These are phyloP conservation scores for Leccinum angustisporum DNA, from an alignment of 1,284 basidiomycete species.

Conservation along the genomic window DNA sequence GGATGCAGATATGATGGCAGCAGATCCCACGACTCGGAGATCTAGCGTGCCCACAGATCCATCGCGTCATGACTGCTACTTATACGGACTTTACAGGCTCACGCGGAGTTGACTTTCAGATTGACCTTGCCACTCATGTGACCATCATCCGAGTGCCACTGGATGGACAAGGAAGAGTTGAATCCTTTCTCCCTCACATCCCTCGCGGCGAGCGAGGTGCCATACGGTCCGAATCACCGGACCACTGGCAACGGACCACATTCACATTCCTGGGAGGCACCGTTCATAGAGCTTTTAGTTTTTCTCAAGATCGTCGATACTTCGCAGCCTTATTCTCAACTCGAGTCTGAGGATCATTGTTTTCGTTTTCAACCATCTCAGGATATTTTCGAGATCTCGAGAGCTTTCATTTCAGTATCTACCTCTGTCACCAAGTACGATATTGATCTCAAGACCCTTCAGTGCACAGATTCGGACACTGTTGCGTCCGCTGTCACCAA, in stretches of 20 bases:
- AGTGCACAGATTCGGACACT: neutral
- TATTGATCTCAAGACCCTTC: constrained; percentile 14
- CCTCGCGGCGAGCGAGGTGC: constrained; percentile 1
- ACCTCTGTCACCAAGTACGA: constrained; percentile 4
- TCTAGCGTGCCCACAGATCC: neutral
- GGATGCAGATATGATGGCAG: neutral
- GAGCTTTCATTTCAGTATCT: constrained; percentile 15
- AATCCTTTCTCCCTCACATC: constrained; percentile 9
- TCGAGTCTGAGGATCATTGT: neutral
- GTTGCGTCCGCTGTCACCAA: neutral
- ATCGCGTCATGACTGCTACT: neutral
- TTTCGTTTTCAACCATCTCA: constrained; percentile 23
- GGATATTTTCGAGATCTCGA: constrained; percentile 20
- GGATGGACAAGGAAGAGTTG: neutral
- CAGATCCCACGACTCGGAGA: constrained; percentile 1
- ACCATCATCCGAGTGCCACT: constrained; percentile 15
- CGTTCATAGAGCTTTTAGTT: constrained; percentile 15
- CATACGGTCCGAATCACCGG: neutral
- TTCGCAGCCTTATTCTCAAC: neutral
- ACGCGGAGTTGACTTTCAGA: constrained; percentile 7
- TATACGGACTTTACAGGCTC: neutral
- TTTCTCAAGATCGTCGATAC: constrained; percentile 11
- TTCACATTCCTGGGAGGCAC: constrained; percentile 12
- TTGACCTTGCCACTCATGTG: constrained; percentile 11
- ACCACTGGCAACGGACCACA: too few relatives aligned